Evolutionary conservation across 352 stramenopile species (phyloP).

Genomic region (Phytophthora nicotianae): DNA sequence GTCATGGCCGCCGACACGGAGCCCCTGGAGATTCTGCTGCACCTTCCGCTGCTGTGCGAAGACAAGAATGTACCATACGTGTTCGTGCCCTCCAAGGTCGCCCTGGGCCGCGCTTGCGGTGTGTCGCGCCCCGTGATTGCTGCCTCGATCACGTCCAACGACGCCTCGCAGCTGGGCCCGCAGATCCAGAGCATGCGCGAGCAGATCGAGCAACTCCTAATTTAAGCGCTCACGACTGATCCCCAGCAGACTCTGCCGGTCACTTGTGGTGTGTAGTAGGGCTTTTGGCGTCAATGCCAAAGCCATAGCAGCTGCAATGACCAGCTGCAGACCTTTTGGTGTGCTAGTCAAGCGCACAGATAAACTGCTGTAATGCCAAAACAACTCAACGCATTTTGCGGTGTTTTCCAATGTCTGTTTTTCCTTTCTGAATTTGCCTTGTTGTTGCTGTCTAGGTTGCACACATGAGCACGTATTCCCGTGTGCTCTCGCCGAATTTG

Average conservation of each 20-base stretch:
- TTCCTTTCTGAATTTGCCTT: slow-evolving; percentile 3
- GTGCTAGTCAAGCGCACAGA: slow-evolving; percentile 23
- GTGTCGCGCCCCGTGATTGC: slow-evolving; percentile 99
- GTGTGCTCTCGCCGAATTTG: slow-evolving; percentile 95
- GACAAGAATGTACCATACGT: slow-evolving; percentile 97
- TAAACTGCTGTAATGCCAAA: slow-evolving; percentile 35
- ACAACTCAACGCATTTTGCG: slow-evolving; percentile 24
- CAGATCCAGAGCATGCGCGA: slow-evolving; percentile 99
- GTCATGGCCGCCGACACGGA: slow-evolving; percentile 99
- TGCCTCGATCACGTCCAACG: slow-evolving; percentile 99
- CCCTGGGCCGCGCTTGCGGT: slow-evolving; percentile 98
- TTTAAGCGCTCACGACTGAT: slow-evolving; percentile 89
- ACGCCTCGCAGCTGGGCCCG: slow-evolving; percentile 98
- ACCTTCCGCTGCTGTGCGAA: slow-evolving; percentile 98
- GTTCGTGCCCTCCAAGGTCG: slow-evolving; percentile 97
- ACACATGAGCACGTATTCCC: slow-evolving; percentile 97
- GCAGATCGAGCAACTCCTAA: slow-evolving; percentile 99
- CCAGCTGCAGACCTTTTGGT: slow-evolving; percentile 17
- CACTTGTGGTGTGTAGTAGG: not conserved
- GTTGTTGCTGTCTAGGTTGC: slow-evolving; percentile 41
- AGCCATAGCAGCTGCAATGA: not conserved
- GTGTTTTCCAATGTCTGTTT: not conserved
- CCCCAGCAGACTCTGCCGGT: slow-evolving; percentile 16
- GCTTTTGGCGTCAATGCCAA: not conserved
- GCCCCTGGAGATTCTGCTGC: slow-evolving; percentile 99